These are phyloP conservation scores for Lichtheimia ramosa DNA, from an alignment of 371 early-diverging fungal genomes.

Conservation along the genomic window DNA sequence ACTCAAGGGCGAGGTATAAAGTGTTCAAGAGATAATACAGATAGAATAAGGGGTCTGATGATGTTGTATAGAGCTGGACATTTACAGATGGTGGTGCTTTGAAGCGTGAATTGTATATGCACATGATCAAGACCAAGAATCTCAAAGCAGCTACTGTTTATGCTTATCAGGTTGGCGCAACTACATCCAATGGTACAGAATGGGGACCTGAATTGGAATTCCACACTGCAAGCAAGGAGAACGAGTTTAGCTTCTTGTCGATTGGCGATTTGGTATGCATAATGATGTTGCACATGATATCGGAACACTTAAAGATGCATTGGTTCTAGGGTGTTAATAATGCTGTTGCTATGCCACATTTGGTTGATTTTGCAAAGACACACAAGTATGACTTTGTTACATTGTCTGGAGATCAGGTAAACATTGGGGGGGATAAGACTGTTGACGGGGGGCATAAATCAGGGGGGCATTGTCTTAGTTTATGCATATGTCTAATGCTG, in stretches of 20 bases:
- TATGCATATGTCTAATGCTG: neutral
- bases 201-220: slow-evolving; percentile 39
- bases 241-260: slow-evolving; percentile 39
- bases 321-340: slow-evolving; percentile 37
- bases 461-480: neutral
- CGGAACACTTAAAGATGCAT: too few species aligned
- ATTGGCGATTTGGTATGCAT: slow-evolving; percentile 43
- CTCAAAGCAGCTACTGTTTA: slow-evolving; percentile 27
- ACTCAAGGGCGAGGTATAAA: too few species aligned
- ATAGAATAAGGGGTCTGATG: neutral
- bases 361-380: slow-evolving; percentile 30
- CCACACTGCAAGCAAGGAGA: slow-evolving; percentile 29
- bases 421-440: neutral
- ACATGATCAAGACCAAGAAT: slow-evolving; percentile 19
- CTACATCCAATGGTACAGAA: neutral
- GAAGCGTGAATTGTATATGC: slow-evolving; percentile 20
- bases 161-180: slow-evolving; percentile 30
- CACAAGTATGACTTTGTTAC: slow-evolving; percentile 48
- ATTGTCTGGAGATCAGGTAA: slow-evolving; percentile 41
- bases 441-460: neutral
- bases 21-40: too few species aligned
- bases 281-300: too few species aligned
- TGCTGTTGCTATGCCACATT: slow-evolving; percentile 34
- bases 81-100: slow-evolving; percentile 29
- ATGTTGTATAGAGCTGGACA: slow-evolving; percentile 21